Evolutionary conservation across 176 grass and related monocot species (phyloP), one percentile per base, ranked within the genome.

Genomic region (Oryza punctata): DNA sequence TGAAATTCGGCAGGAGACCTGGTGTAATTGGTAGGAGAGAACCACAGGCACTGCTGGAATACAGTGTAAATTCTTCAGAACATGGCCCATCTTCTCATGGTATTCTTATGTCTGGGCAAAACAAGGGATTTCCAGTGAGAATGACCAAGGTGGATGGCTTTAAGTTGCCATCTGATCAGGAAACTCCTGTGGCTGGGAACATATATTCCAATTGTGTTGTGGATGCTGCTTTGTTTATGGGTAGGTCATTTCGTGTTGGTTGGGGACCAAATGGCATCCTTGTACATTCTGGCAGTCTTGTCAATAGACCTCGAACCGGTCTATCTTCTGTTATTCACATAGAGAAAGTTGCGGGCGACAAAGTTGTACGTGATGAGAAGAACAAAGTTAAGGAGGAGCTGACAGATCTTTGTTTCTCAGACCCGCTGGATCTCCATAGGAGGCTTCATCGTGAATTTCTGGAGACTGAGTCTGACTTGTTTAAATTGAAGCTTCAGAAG

Each of bases 181-280:
- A 67, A 85, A 87, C 93, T 85, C 93, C 93, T 85, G 78, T 98
- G 85, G 26, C 85, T 76, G 88, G 83, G 67, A 86, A 89, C 79
- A 77, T 50, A 43, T 93, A 90, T 79, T 78, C 91, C 27, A 92
- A 90, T 65, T 96, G 90, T 6, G 82, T 96, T 65, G 91, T 92
- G 43, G 93, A 98, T 94, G 85, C 91, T 60, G 93, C 85, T 65
- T 87, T 98, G 73, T 98, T 98, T 52, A 96, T 98, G 93, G 96
- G 96, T 33, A 91, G 89, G 77, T 95, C 93, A 21, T 98, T 98
- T 86, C 89, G 96, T 85, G 91, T 95, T 78, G 93, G 91, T 38
- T 98, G 96, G 93, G 96, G 96, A 68, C 91, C 93, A 45, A 98
- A 95, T 83, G 96, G 93, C 66, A 74, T 95, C 43, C 90, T 98